A percentile compares a stretch with the other conserved stretches of the same genome.
These are phyloP conservation scores for Hyphopichia burtonii DNA, from an alignment of 1,139 yeast genomes.

Conservation along the genomic window DNA sequence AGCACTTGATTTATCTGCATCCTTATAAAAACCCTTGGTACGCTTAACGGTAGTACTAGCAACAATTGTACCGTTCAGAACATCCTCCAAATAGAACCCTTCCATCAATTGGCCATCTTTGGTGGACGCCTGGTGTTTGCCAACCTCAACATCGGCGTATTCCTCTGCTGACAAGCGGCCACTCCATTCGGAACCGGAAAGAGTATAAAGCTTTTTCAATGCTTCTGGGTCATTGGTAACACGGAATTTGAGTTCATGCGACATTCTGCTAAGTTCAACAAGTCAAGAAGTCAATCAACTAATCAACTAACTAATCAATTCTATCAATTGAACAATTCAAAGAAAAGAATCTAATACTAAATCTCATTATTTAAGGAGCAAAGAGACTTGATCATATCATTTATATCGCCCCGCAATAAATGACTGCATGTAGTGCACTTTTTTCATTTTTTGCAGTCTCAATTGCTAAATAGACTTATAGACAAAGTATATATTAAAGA, in stretches of 20 bases:
- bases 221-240: slow-evolving; percentile 28
- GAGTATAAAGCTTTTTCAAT: slow-evolving; percentile 22
- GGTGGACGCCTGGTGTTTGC: slow-evolving; percentile 13
- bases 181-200: slow-evolving; percentile 33
- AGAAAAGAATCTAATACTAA: too few relatives aligned
- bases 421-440: background rate
- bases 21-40: slow-evolving; percentile 30
- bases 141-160: slow-evolving; percentile 22
- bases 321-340: too few relatives aligned
- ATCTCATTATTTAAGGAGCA: too few relatives aligned
- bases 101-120: slow-evolving; percentile 13
- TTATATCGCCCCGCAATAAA: background rate
- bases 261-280: background rate
- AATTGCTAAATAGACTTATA: background rate
- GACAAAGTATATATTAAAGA: too few relatives aligned
- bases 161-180: slow-evolving; percentile 22
- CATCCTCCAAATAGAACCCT: slow-evolving; percentile 32
- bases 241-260: slow-evolving; percentile 9
- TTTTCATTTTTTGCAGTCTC: background rate
- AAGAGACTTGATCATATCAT: background rate
- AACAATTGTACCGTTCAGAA: slow-evolving; percentile 21
- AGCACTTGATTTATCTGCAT: slow-evolving; percentile 26
- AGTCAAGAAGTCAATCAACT: too few relatives aligned
- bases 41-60: slow-evolving; percentile 27
- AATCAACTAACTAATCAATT: background rate